Evolutionary conservation across 2,329 filamentous ascomycete genomes (phyloP).

Genomic region (Neoarthrinium moseri): DNA sequence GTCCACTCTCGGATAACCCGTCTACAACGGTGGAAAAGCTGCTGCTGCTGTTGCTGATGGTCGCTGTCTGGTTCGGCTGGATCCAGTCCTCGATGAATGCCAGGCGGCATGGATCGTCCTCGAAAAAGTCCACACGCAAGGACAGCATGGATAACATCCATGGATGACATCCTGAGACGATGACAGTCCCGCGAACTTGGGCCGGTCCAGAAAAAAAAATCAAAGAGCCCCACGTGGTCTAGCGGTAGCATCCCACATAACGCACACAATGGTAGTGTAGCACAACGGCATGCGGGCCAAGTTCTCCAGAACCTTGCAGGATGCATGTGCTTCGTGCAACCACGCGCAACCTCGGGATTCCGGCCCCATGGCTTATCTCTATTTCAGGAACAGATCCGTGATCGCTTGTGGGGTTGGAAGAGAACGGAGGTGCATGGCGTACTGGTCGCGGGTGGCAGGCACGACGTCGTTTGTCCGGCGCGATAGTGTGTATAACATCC

Average conservation of each 20-base stretch:
- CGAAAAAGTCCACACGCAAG: neutral
- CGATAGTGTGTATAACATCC: too few species aligned
- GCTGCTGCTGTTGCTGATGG: slow-evolving; percentile 16
- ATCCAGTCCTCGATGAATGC: slow-evolving; percentile 31
- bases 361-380: too few species aligned
- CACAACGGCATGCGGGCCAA: slow-evolving; percentile 8
- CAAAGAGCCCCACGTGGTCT: neutral
- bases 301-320: slow-evolving; percentile 17
- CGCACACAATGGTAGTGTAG: neutral
- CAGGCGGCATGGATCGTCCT: slow-evolving; percentile 25
- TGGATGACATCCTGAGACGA: too few species aligned
- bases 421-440: too few species aligned
- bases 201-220: too few species aligned
- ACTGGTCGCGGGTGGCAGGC: too few species aligned
- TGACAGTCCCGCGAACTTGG: too few species aligned
- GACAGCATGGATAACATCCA: too few species aligned
- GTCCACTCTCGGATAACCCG: slow-evolving; percentile 22
- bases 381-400: neutral
- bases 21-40: slow-evolving; percentile 31
- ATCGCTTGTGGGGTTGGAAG: neutral
- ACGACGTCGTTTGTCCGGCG: too few species aligned
- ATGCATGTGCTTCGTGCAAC: slow-evolving; percentile 16
- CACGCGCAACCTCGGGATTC: neutral
- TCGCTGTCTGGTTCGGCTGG: slow-evolving; percentile 16
- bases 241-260: neutral